Conservation (phyloP, 73 alveolate genomes). For the Urostyla sp. region DNA sequence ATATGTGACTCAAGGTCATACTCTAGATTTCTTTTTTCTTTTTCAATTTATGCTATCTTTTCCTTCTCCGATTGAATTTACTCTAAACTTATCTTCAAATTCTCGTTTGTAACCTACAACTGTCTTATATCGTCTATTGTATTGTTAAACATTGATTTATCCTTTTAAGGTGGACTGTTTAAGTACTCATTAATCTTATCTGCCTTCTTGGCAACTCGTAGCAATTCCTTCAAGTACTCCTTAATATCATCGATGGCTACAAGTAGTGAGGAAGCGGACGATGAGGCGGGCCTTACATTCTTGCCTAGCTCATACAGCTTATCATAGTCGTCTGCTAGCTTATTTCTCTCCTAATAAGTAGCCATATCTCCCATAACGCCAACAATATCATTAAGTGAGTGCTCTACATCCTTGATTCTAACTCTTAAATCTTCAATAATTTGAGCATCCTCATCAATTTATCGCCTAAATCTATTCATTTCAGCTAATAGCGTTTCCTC, state of each 20-base stretch:
- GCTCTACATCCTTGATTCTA: neutral
- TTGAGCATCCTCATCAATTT: conserved; percentile 32
- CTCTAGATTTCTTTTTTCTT: neutral
- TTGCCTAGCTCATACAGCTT: neutral
- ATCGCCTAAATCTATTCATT: conserved; percentile 17
- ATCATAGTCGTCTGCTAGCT: neutral
- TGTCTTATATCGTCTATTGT: neutral
- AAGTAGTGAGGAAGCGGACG: neutral
- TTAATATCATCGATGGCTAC: neutral
- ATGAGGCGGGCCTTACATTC: conserved; percentile 7
- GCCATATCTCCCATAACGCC: neutral
- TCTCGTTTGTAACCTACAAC: conserved; percentile 12
- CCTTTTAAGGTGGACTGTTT: conserved; percentile 49
- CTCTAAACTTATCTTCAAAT: neutral
- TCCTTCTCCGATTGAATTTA: neutral
- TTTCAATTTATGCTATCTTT: neutral
- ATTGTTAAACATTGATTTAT: neutral
- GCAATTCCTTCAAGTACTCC: neutral
- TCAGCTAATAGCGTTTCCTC: neutral
- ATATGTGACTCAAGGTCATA: neutral
- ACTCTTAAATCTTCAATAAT: neutral
- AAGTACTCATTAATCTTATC: neutral
- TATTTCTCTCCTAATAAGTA: neutral
- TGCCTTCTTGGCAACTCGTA: neutral
- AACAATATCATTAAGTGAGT: conserved; percentile 2